phyloP scores from a whole-genome alignment of 257 asterid species.

The Primulina tabacum region DNA sequence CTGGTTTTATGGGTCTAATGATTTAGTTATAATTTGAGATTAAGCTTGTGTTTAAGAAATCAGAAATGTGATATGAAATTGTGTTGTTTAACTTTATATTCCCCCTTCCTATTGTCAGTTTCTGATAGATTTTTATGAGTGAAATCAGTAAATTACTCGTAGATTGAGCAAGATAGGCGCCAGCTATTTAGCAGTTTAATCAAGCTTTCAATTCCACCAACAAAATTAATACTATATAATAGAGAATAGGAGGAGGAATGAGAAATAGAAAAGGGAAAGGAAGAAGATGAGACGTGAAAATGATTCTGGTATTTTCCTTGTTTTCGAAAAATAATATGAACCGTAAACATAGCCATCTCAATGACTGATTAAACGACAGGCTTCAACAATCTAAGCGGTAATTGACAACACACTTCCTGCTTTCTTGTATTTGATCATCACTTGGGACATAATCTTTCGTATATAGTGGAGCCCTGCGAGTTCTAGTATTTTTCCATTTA shows the following conservation, averaged over 20 bases:
- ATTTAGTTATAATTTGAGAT: not conserved
- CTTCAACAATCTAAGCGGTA: too few species aligned
- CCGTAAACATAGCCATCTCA: not conserved
- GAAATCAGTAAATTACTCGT: too few species aligned
- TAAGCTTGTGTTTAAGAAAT: not conserved
- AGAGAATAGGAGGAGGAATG: not conserved
- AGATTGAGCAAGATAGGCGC: not conserved
- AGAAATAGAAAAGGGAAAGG: not conserved
- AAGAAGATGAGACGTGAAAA: not conserved
- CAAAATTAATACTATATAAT: too few species aligned
- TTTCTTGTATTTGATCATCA: too few species aligned
- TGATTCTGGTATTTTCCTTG: not conserved
- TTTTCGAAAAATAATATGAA: too few species aligned
- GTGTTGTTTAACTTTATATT: not conserved
- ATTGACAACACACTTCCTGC: too few species aligned
- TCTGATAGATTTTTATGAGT: not conserved
- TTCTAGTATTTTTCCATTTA: too few species aligned
- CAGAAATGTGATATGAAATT: not conserved
- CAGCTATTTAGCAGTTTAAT: not conserved
- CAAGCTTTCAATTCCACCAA: not conserved
- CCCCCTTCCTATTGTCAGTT: not conserved
- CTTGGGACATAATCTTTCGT: too few species aligned
- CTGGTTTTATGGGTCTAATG: not conserved
- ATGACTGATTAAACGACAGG: too few species aligned
- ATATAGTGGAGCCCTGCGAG: too few species aligned